phyloP scores from a whole-genome alignment of 148 eudicot species.

The Oxyria digyna region DNA sequence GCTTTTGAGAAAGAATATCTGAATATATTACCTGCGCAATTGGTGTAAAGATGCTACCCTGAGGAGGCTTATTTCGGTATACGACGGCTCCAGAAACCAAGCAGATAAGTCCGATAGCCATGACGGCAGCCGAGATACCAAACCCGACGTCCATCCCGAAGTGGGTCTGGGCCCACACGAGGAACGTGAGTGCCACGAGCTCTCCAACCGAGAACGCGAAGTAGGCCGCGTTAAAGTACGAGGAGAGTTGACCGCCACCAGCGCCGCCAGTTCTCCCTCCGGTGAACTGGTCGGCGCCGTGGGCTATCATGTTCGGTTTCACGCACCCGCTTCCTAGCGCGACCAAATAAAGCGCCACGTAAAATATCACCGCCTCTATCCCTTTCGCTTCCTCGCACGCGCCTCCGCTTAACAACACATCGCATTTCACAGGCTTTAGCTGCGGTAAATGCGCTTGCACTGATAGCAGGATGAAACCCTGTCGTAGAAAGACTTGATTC shows the following conservation, averaged over 20 bases:
- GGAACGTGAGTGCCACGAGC: conserved; percentile 71
- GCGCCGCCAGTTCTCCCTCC: too few relatives aligned
- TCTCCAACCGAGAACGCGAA: conserved; percentile 88
- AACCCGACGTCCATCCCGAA: conserved; percentile 97
- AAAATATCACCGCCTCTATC: conserved; percentile 57
- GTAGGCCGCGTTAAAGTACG: conserved; percentile 90
- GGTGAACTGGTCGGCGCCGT: conserved; percentile 87
- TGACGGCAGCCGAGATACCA: conserved; percentile 83
- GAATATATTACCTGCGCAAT: conserved; percentile 55
- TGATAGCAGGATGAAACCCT: conserved; percentile 87
- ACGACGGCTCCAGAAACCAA: conserved; percentile 65
- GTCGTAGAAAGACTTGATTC: too few relatives aligned
- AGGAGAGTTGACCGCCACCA: conserved; percentile 52
- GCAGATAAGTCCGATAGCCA: conserved; percentile 73
- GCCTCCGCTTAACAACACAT: conserved; percentile 36
- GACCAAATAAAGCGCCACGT: conserved; percentile 73
- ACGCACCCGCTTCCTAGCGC: conserved; percentile 97
- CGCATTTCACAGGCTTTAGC: conserved; percentile 79
- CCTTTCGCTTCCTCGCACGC: conserved; percentile 66
- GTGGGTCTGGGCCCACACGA: conserved; percentile 92
- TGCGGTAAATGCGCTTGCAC: conserved; percentile 96
- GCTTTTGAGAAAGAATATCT: too few relatives aligned
- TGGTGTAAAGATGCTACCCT: conserved; percentile 74
- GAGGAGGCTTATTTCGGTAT: conserved; percentile 80
- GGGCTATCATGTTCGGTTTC: conserved; percentile 95